Evolutionary conservation across 2,329 filamentous ascomycete genomes (phyloP), one percentile per base, ranked within the genome.

Genomic region (Pseudogymnoascus sp.): DNA sequence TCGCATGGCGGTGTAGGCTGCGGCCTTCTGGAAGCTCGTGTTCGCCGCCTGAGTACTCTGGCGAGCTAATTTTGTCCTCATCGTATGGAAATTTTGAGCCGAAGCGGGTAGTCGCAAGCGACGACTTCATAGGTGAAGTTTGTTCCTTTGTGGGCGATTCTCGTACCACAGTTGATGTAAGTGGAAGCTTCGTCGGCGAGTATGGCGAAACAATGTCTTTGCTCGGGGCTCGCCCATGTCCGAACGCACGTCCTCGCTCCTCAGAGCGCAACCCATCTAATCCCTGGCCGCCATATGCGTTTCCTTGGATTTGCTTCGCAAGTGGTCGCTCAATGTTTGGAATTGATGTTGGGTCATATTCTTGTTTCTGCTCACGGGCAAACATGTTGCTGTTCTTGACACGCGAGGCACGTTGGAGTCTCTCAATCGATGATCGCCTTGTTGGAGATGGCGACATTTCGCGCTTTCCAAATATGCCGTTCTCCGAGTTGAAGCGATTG

Each of bases 351-450:
- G 92, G 91, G 75, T 97, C 91, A 79, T 97, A 97, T 78, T 95
- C 90, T 74, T 92, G 86, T 77, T 92, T 92, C 73, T 92, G 89
- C 77, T 97, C 92, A 63, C 92, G 88, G 44, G 91, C 92, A 74
- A 96, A 91, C 82, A 97, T 97, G 78, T 88, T 96, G 82, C 93
- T 97, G 79, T 96, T 97, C 82, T 93, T 96, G 71, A 99, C 94
- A 65, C 94, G 89, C 63, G 93, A 96, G 33, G 92, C 92, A 74
- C 88, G 91, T 78, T 97, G 95, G 65, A 99, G 82, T 72, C 92
- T 92, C 82, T 99, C 94, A 69, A 99, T 92, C 16, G 93, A 97
- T 53, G 91, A 90, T 73, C 93, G 88, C 71, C 91, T 89, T 64
- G 85, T 87, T 21, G 90, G 86, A 53, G 88, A 88, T 6, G 87